These are phyloP conservation scores for Trichoderma afroharzianum DNA, from an alignment of 2,329 filamentous ascomycete species.

Conservation along the genomic window DNA sequence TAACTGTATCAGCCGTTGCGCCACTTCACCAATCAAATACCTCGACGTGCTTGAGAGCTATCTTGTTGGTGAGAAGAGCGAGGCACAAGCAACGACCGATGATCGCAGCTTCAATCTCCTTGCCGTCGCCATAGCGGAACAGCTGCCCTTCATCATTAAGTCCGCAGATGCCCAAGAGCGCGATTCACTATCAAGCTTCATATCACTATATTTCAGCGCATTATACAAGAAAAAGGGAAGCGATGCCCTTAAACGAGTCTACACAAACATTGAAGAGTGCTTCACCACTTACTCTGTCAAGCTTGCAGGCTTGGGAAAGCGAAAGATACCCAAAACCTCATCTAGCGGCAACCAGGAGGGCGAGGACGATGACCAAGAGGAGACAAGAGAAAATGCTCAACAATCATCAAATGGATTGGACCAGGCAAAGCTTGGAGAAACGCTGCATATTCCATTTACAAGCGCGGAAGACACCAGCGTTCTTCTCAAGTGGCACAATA, in stretches of 20 bases:
- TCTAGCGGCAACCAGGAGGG: slow-evolving; percentile 21
- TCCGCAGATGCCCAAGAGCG: slow-evolving; percentile 43
- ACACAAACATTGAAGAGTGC: slow-evolving; percentile 31
- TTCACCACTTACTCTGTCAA: slow-evolving; percentile 28
- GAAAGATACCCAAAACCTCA: slow-evolving; percentile 7
- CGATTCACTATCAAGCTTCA: slow-evolving; percentile 51
- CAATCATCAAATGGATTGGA: slow-evolving; percentile 28
- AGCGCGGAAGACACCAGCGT: slow-evolving; percentile 49
- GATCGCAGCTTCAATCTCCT: slow-evolving; percentile 54
- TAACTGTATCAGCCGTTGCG: slow-evolving; percentile 74
- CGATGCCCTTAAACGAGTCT: slow-evolving; percentile 25
- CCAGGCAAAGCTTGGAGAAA: slow-evolving; percentile 46
- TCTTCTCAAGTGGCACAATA: slow-evolving; percentile 65
- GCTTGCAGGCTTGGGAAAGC: slow-evolving; percentile 21
- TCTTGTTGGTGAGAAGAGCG: slow-evolving; percentile 28
- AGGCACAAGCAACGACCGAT: slow-evolving; percentile 22
- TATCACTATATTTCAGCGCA: slow-evolving; percentile 55
- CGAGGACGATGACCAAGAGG: slow-evolving; percentile 2
- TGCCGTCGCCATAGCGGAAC: slow-evolving; percentile 68
- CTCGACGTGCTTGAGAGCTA: slow-evolving; percentile 63
- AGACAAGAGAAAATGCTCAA: neutral
- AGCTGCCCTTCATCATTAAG: slow-evolving; percentile 66
- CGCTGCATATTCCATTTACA: slow-evolving; percentile 48
- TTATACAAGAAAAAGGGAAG: slow-evolving; percentile 49
- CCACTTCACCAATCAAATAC: slow-evolving; percentile 76